Percentiles rank a stretch among this genome's conserved stretches.
These are phyloP conservation scores for Ceratocystiopsis minuta DNA, from an alignment of 2,329 filamentous ascomycete genomes.

Conservation along the genomic window DNA sequence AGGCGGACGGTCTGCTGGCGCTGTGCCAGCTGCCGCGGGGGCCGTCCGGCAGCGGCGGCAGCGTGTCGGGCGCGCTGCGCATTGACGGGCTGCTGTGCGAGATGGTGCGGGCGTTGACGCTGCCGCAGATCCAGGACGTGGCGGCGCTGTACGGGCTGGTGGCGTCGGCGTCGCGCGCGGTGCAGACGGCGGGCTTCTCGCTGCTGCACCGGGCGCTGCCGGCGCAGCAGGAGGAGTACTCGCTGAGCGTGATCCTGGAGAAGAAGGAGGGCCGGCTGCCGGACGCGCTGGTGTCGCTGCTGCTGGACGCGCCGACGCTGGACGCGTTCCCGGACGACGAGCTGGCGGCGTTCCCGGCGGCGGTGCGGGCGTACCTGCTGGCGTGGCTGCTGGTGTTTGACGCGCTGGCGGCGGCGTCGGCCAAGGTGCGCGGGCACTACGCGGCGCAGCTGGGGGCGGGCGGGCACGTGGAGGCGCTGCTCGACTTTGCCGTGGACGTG, in stretches of 20 bases:
- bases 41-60: slow-evolving; percentile 24
- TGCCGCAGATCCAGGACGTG: slow-evolving; percentile 25
- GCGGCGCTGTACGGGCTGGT: slow-evolving; percentile 59
- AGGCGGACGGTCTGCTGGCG: slow-evolving; percentile 12
- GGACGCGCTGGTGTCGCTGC: slow-evolving; percentile 66
- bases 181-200: slow-evolving; percentile 67
- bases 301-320: slow-evolving; percentile 59
- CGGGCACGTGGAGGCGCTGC: slow-evolving; percentile 46
- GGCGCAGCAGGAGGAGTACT: slow-evolving; percentile 59
- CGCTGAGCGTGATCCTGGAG: slow-evolving; percentile 56
- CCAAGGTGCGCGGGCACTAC: slow-evolving; percentile 70
- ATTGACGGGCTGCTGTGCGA: slow-evolving; percentile 56
- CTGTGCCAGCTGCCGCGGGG: too few relatives aligned
- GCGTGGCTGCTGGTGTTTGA: slow-evolving; percentile 86
- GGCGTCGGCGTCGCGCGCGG: slow-evolving; percentile 52
- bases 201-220: slow-evolving; percentile 70
- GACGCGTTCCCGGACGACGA: slow-evolving; percentile 44
- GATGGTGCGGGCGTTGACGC: slow-evolving; percentile 35
- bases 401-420: slow-evolving; percentile 59
- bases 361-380: slow-evolving; percentile 63
- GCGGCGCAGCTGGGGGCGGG: slow-evolving; percentile 60
- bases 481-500: slow-evolving; percentile 70
- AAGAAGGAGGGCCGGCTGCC: slow-evolving; percentile 57
- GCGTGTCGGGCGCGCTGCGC: slow-evolving; percentile 56
- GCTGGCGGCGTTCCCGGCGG: slow-evolving; percentile 49